Evolutionary conservation across 345 rosid genomes (phyloP).

Genomic region (Sisymbrium irio): DNA sequence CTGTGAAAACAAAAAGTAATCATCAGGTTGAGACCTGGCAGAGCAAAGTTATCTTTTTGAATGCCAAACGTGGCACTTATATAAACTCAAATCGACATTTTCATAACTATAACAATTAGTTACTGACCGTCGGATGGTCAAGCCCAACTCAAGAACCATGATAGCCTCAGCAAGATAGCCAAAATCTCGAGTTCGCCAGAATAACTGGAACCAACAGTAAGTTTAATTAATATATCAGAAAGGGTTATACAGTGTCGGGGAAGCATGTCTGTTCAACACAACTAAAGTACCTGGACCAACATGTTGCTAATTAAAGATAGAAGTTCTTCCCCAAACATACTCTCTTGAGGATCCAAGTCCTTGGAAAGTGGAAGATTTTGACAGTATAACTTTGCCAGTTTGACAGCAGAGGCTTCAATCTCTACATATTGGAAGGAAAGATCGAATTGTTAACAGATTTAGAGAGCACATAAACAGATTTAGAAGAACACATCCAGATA

Average conservation of each 20-base stretch:
- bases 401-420: slow-evolving; percentile 53
- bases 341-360: slow-evolving; percentile 91
- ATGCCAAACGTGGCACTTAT: background rate
- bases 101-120: background rate
- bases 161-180: slow-evolving; percentile 86
- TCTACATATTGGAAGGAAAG: slow-evolving; percentile 43
- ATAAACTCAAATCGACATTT: background rate
- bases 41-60: background rate
- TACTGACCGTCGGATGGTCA: slow-evolving; percentile 65
- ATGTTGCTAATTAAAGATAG: slow-evolving; percentile 64
- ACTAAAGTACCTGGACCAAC: slow-evolving; percentile 74
- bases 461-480: slow-evolving; percentile 9
- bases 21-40: slow-evolving; percentile 3
- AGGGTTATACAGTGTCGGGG: background rate
- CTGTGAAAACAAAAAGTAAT: slow-evolving; percentile 47
- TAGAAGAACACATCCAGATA: slow-evolving; percentile 4
- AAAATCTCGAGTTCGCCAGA: slow-evolving; percentile 66
- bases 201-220: slow-evolving; percentile 50
- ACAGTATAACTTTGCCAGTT: slow-evolving; percentile 71
- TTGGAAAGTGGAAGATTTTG: slow-evolving; percentile 75
- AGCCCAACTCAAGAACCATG: slow-evolving; percentile 91
- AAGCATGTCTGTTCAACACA: background rate
- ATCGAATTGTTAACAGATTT: slow-evolving; percentile 8
- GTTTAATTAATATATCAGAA: background rate
- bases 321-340: slow-evolving; percentile 93